Percentiles rank a stretch among this genome's conserved stretches.
These are phyloP conservation scores for Amauroascus verrucosus DNA, from an alignment of 2,329 filamentous ascomycete species.

Conservation along the genomic window DNA sequence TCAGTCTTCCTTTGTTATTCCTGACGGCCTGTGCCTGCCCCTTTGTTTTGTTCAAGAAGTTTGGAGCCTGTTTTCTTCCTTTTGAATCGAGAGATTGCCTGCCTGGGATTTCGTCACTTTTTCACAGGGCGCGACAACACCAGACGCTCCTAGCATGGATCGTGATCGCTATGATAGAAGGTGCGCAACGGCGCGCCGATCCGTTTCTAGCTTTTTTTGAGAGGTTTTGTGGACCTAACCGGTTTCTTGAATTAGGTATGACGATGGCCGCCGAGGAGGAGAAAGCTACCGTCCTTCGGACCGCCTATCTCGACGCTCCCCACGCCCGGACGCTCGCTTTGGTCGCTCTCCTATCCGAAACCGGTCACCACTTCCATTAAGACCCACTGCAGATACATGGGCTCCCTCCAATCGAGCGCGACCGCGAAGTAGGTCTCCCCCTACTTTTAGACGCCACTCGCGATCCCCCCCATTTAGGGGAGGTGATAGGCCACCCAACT, in stretches of 20 bases:
- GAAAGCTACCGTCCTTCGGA: slow-evolving; percentile 36
- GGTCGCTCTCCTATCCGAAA: slow-evolving; percentile 31
- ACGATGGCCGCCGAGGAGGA: slow-evolving; percentile 33
- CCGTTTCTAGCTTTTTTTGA: not conserved
- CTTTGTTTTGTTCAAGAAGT: not conserved
- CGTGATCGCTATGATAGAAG: slow-evolving; percentile 35
- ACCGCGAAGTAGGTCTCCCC: slow-evolving; percentile 36
- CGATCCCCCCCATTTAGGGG: slow-evolving; percentile 32
- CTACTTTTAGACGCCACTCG: slow-evolving; percentile 33
- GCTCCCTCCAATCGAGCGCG: slow-evolving; percentile 29
- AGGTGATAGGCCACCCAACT: slow-evolving; percentile 27
- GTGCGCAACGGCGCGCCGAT: slow-evolving; percentile 21
- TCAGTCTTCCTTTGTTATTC: not conserved
- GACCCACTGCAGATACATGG: slow-evolving; percentile 34
- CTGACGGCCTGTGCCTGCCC: not conserved
- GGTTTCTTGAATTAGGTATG: slow-evolving; percentile 14
- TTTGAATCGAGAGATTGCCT: not conserved
- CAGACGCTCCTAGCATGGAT: slow-evolving; percentile 24
- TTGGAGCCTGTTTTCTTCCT: not conserved
- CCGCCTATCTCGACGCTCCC: slow-evolving; percentile 25
- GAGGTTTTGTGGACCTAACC: not conserved
- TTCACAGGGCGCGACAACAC: not conserved
- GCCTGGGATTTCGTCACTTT: not conserved
- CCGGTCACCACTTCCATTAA: slow-evolving; percentile 25
- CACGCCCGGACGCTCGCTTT: slow-evolving; percentile 29